Conservation (phyloP, 1,284 basidiomycete species). For the Boletus subluridellus region DNA sequence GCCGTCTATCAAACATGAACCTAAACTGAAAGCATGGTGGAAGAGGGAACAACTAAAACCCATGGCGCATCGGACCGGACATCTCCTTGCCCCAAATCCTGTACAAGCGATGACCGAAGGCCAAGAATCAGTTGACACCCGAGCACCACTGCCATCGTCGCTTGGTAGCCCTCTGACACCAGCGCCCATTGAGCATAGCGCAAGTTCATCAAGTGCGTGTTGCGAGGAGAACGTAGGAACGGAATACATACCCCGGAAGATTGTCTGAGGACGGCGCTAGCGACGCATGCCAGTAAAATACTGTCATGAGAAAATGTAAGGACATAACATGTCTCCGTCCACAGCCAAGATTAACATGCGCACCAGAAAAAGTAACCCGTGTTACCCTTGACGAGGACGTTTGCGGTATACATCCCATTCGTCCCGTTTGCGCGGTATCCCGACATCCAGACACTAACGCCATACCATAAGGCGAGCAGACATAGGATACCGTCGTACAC, state of each 20-base stretch:
- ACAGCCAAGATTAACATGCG: background rate
- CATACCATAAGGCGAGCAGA: constrained; percentile 16
- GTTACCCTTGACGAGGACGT: constrained; percentile 17
- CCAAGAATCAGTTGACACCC: no score
- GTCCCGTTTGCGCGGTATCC: background rate
- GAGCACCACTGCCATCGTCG: no score
- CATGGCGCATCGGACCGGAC: no score
- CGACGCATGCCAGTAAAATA: background rate
- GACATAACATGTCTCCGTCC: background rate
- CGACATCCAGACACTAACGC: constrained; percentile 9
- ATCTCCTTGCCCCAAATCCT: no score
- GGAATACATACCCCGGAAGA: background rate
- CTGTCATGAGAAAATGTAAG: background rate
- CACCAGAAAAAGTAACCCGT: constrained; percentile 22
- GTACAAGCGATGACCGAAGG: no score
- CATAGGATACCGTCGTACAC: constrained; percentile 14
- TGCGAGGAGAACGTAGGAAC: background rate
- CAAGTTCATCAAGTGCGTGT: background rate
- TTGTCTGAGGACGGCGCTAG: background rate
- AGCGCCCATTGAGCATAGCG: background rate
- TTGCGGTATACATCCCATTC: constrained; percentile 1
- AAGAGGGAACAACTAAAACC: no score
- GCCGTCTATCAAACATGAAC: no score
- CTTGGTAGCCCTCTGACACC: no score
- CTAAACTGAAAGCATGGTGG: no score